Evolutionary conservation across 352 stramenopile species (phyloP), one percentile per base, ranked within the genome.

Genomic region (Pythium angustatum): DNA sequence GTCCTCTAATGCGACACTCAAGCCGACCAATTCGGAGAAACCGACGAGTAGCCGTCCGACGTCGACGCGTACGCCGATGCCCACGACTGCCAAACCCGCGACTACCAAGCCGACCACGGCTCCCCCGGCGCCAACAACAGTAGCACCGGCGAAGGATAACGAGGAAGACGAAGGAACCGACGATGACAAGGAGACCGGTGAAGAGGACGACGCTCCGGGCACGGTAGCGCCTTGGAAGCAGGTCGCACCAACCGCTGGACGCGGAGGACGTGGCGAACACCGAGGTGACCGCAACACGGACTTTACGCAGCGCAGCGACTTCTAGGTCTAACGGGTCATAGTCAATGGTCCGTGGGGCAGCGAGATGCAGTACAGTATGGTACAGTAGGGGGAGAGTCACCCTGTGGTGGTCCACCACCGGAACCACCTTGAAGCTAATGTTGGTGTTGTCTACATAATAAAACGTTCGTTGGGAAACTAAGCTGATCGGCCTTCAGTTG

Each of bases 151-250:
- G 26, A 17, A 43, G 26, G 34, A 27, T 28, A 38, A 40, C n/a
- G 8, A 38, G 15, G 26, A 61, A 5, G 36, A 49, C 21, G n/a
- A n/a, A n/a, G n/a, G n/a, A n/a, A n/a, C n/a, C n/a, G 40, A 28
- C 6, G 21, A 61, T 40, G 45, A 14, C 17, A 19, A 45, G 6
- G 38, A 45, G 15, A 19, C 38, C 14, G 30, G 28, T 41, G 19
- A 41, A 5, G 30, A 41, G 15, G 27, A 50, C 27, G 30, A 44
- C 30, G 10, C 30, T 1, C 53, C 53, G 6, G 53, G 36, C 40
- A 61, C 53, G 2, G 53, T 61, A 4, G 53, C 53, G 22, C 53
- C 53, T 6, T 61, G 38, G 38, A 61, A 51, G 40, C 53, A 61
- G 40, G n/a, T 45, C 11, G 30, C 50, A 5, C 26, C 10, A 15